Percentiles rank a stretch among this genome's conserved stretches.
Conservation (phyloP, 2,329 filamentous ascomycete species). For the Coniella vitis region DNA sequence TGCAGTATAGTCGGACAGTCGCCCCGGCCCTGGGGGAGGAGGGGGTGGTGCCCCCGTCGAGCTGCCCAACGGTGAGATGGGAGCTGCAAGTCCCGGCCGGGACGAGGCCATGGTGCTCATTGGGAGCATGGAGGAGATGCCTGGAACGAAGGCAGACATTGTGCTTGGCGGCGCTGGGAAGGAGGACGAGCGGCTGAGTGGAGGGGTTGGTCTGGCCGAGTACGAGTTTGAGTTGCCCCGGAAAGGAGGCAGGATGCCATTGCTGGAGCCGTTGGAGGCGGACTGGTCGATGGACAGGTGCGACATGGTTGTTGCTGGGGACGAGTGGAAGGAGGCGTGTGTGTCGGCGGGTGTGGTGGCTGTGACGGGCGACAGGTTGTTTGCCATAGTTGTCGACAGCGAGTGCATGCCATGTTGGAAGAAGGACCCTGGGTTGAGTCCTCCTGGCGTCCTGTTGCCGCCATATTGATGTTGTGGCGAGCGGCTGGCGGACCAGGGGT, state of each 20-base stretch:
- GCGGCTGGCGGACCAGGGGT: slow-evolving; percentile 14
- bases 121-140: slow-evolving; percentile 15
- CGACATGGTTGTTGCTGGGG: slow-evolving; percentile 16
- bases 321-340: slow-evolving; percentile 15
- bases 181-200: slow-evolving; percentile 14
- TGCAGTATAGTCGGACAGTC: slow-evolving; percentile 25
- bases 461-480: slow-evolving; percentile 13
- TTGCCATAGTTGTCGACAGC: slow-evolving; percentile 13
- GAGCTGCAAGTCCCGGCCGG: slow-evolving; percentile 41
- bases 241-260: slow-evolving; percentile 15
- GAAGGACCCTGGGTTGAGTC: slow-evolving; percentile 10
- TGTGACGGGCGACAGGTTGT: slow-evolving; percentile 15
- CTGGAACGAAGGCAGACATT: slow-evolving; percentile 13
- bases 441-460: slow-evolving; percentile 9
- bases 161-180: slow-evolving; percentile 13
- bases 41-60: slow-evolving; percentile 6
- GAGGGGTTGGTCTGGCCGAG: slow-evolving; percentile 13
- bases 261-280: slow-evolving; percentile 9
- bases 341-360: slow-evolving; percentile 16
- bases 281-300: slow-evolving; percentile 16
- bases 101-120: slow-evolving; percentile 12
- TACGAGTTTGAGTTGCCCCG: slow-evolving; percentile 12
- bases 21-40: slow-evolving; percentile 1
- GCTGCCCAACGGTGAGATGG: slow-evolving; percentile 13
- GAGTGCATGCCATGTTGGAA: slow-evolving; percentile 14